These are phyloP conservation scores for Exophiala spinifera DNA, from an alignment of 2,329 filamentous ascomycete species.

Conservation along the genomic window DNA sequence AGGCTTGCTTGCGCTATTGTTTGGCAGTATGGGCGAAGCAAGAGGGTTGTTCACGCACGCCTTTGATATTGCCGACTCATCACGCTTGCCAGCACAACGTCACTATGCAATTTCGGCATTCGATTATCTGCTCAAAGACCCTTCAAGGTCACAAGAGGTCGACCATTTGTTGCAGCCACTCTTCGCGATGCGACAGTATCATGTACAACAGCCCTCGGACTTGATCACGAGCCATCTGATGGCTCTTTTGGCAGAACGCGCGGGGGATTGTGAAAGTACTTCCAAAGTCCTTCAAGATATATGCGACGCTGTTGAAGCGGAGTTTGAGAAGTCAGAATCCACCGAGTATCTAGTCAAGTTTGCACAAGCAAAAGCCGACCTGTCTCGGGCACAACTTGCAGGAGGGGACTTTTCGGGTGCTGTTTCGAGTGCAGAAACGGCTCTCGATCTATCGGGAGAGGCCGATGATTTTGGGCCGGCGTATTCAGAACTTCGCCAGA, in stretches of 20 bases:
- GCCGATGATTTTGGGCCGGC: constrained; percentile 68
- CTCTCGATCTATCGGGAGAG: constrained; percentile 67
- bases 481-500: constrained; percentile 59
- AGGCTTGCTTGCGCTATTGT: constrained; percentile 75
- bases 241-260: constrained; percentile 77
- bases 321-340: constrained; percentile 83
- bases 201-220: constrained; percentile 66
- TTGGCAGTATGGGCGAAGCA: constrained; percentile 73
- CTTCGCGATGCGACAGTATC: constrained; percentile 81
- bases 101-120: constrained; percentile 81
- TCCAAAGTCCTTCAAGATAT: constrained; percentile 63
- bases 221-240: constrained; percentile 72
- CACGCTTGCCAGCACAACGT: constrained; percentile 67
- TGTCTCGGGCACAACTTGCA: constrained; percentile 79
- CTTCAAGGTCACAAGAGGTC: constrained; percentile 42
- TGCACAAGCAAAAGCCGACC: constrained; percentile 78
- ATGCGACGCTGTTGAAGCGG: constrained; percentile 68
- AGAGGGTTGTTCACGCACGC: constrained; percentile 86
- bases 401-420: constrained; percentile 63
- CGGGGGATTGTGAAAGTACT: constrained; percentile 64
- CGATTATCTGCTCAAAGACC: constrained; percentile 67
- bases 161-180: constrained; percentile 73
- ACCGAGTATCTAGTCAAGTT: constrained; percentile 69
- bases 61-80: constrained; percentile 83
- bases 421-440: constrained; percentile 74